These are phyloP conservation scores for Chloranthus sessilifolius DNA, from an alignment of 164 flowering plant genomes.

Conservation along the genomic window DNA sequence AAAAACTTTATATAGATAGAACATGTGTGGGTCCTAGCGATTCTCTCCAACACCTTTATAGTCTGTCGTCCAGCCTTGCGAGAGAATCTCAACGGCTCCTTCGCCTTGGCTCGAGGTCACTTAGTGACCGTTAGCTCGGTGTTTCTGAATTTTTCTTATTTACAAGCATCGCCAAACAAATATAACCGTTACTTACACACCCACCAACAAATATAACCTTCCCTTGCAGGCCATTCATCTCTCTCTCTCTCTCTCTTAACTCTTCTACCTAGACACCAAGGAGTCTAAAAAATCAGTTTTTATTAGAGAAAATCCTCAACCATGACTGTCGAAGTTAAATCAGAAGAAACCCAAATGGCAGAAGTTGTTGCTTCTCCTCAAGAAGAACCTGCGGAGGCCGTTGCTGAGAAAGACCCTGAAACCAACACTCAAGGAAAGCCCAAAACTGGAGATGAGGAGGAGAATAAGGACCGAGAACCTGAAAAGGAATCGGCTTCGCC, in stretches of 20 bases:
- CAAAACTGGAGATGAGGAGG: conserved; percentile 7
- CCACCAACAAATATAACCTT: not conserved
- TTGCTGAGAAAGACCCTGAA: conserved; percentile 4
- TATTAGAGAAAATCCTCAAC: not conserved
- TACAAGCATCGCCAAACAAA: conserved; percentile 9
- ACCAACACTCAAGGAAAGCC: conserved; percentile 2
- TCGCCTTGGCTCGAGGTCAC: conserved; percentile 37
- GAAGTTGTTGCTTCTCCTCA: not conserved
- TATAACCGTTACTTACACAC: conserved; percentile 27
- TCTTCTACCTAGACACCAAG: not conserved
- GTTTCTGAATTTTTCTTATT: conserved; percentile 9
- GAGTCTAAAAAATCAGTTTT: too few relatives aligned
- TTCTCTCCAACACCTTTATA: conserved; percentile 1
- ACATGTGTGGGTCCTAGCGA: conserved; percentile 7
- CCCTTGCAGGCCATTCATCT: not conserved
- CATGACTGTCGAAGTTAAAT: conserved; percentile 46
- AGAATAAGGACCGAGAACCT: conserved; percentile 2
- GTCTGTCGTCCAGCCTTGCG: conserved; percentile 39
- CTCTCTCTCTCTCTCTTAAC: not conserved
- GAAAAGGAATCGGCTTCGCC: too few relatives aligned
- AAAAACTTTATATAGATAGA: not conserved
- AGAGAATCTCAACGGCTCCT: conserved; percentile 33
- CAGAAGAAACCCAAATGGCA: conserved; percentile 15
- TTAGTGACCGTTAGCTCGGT: conserved; percentile 36
- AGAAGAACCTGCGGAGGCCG: conserved; percentile 5